Conservation (phyloP, 345 rosid genomes). For the Psidium friedrichsthalianum region DNA sequence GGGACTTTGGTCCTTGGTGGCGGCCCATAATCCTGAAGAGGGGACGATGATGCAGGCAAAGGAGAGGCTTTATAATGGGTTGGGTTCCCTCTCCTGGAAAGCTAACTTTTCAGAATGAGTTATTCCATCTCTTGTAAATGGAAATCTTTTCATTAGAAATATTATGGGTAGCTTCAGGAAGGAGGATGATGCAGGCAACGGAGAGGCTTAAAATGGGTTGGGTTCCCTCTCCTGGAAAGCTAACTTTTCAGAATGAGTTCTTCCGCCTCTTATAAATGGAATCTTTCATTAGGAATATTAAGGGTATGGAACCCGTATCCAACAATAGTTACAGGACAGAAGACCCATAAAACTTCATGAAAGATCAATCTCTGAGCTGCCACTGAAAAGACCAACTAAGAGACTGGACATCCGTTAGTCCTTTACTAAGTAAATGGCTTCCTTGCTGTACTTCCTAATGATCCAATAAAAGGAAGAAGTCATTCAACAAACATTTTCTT, state of each 20-base stretch:
- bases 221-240: not conserved
- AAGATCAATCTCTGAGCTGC: not conserved
- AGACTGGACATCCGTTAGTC: not conserved
- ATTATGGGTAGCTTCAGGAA: not conserved
- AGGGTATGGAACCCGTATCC: not conserved
- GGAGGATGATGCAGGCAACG: too few species aligned
- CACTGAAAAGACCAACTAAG: not conserved
- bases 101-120: too few species aligned
- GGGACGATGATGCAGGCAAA: too few species aligned
- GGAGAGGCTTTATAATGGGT: too few species aligned
- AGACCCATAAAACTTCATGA: not conserved
- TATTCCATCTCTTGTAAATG: too few species aligned
- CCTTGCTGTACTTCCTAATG: not conserved
- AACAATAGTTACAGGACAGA: not conserved
- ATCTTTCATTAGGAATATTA: not conserved
- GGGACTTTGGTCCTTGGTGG: too few species aligned
- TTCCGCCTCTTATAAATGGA: not conserved
- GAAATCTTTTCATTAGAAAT: too few species aligned
- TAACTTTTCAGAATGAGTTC: not conserved
- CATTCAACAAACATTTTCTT: not conserved
- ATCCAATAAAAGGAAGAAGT: not conserved
- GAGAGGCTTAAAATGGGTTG: too few species aligned
- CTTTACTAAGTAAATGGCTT: not conserved
- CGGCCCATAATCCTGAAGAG: too few species aligned
- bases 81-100: too few species aligned